These are phyloP conservation scores for Stereum hirsutum DNA, from an alignment of 1,284 basidiomycete species.

Conservation along the genomic window DNA sequence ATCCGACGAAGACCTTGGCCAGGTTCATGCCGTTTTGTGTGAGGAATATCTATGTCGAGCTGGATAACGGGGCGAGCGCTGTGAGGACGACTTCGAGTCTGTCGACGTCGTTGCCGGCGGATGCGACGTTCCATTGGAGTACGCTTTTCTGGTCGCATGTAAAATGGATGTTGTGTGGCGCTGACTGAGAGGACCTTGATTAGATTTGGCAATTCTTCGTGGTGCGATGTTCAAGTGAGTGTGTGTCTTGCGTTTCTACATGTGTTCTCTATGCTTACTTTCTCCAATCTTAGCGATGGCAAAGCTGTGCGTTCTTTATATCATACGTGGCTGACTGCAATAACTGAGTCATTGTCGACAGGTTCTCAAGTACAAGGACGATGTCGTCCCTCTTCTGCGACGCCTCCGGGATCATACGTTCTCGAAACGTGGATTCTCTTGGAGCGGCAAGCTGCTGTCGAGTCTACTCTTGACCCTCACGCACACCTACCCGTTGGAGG, in stretches of 20 bases:
- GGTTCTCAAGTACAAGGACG: slow-evolving; percentile 56
- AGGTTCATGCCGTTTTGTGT: slow-evolving; percentile 73
- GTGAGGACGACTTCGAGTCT: slow-evolving; percentile 73
- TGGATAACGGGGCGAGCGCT: slow-evolving; percentile 84
- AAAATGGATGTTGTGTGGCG: slow-evolving; percentile 2
- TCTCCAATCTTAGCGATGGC: slow-evolving; percentile 41
- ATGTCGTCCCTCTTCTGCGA: slow-evolving; percentile 58
- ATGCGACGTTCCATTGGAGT: slow-evolving; percentile 90
- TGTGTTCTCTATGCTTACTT: slow-evolving; percentile 8
- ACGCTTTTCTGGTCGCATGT: too few species aligned
- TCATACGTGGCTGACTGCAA: too few species aligned
- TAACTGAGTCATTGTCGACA: too few species aligned
- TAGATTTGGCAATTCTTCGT: slow-evolving; percentile 61
- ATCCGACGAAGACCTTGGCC: slow-evolving; percentile 69
- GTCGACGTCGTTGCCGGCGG: slow-evolving; percentile 64
- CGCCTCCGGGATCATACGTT: slow-evolving; percentile 64
- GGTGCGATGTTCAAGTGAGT: slow-evolving; percentile 65
- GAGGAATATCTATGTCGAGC: slow-evolving; percentile 64
- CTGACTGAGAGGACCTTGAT: neutral
- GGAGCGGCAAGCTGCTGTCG: slow-evolving; percentile 73
- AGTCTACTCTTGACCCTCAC: slow-evolving; percentile 72
- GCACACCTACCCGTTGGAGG: slow-evolving; percentile 78
- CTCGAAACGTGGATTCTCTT: slow-evolving; percentile 80
- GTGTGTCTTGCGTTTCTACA: neutral
- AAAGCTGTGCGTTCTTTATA: slow-evolving; percentile 39